phyloP scores from a whole-genome alignment of 768 basidiomycete species.

The Pilatotrama ljubarskyi region DNA sequence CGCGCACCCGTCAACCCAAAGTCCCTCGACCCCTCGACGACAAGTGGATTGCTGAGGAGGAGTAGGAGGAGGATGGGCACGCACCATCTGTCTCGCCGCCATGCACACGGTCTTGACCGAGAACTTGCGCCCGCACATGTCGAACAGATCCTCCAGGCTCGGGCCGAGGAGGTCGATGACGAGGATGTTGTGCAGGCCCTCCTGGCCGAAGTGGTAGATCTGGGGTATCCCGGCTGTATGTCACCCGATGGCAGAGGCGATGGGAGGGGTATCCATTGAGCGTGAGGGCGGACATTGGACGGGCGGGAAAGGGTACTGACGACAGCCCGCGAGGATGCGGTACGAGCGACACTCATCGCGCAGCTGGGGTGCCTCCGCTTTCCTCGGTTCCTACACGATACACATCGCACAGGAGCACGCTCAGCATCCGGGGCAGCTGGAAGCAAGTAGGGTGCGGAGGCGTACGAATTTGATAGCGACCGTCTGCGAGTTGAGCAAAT shows the following conservation, averaged over 20 bases:
- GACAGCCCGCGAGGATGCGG: slow-evolving; percentile 84
- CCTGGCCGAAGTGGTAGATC: slow-evolving; percentile 99
- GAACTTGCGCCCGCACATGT: slow-evolving; percentile 99
- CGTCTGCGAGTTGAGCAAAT: slow-evolving; percentile 96
- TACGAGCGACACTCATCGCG: slow-evolving; percentile 98
- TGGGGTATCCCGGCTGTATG: slow-evolving; percentile 90
- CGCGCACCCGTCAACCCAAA: not conserved
- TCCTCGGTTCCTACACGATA: slow-evolving; percentile 72
- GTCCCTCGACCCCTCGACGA: too few species aligned
- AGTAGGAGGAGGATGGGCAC: slow-evolving; percentile 23
- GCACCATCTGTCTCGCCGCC: slow-evolving; percentile 96
- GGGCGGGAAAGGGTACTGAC: slow-evolving; percentile 42
- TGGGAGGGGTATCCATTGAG: not conserved
- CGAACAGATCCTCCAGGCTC: slow-evolving; percentile 95
- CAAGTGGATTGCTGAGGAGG: not conserved
- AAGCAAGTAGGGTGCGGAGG: slow-evolving; percentile 25
- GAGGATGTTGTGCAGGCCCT: slow-evolving; percentile 96
- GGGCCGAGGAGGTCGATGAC: slow-evolving; percentile 98
- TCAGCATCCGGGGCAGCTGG: not conserved
- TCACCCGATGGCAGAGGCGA: slow-evolving; percentile 7
- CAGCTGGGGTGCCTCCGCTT: slow-evolving; percentile 96
- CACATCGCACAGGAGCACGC: not conserved
- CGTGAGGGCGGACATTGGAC: slow-evolving; percentile 4
- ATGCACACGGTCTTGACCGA: slow-evolving; percentile 98
- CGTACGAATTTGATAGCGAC: slow-evolving; percentile 99